Percentiles rank a stretch among this genome's conserved stretches.
Evolutionary conservation across 23 red algal genomes (phyloP).

Genomic region (Gracilaria vermiculophylla): DNA sequence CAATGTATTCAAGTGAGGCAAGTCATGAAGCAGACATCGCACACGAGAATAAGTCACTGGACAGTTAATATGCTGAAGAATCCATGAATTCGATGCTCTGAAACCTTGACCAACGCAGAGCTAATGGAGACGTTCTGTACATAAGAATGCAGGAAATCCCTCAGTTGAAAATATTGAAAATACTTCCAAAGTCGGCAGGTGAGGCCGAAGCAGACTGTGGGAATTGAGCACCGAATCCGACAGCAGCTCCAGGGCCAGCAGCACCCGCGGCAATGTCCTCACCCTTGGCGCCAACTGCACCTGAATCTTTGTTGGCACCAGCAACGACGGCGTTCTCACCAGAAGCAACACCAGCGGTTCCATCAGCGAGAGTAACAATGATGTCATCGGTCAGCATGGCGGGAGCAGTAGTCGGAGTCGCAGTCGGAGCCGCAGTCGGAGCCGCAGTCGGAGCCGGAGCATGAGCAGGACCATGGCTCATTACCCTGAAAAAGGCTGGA

Average conservation of each 20-base stretch:
- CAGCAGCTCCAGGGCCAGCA: slow-evolving; percentile 33
- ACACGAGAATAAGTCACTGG: too few species aligned
- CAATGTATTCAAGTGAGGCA: too few species aligned
- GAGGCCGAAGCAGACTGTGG: background rate
- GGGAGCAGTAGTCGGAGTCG: background rate
- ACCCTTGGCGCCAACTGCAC: slow-evolving; percentile 56
- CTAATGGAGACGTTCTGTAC: background rate
- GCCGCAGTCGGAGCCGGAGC: background rate
- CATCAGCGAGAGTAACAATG: slow-evolving; percentile 17
- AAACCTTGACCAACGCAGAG: background rate
- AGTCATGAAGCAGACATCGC: too few species aligned
- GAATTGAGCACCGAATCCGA: slow-evolving; percentile 31
- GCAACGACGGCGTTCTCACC: slow-evolving; percentile 57
- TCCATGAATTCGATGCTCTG: too few species aligned
- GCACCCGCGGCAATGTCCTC: slow-evolving; percentile 34
- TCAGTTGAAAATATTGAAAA: slow-evolving; percentile 65
- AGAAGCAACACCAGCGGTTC: slow-evolving; percentile 25
- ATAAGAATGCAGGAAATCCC: background rate
- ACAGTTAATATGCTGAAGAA: too few species aligned
- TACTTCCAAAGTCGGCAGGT: slow-evolving; percentile 9
- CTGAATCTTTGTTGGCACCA: slow-evolving; percentile 40
- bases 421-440: background rate
- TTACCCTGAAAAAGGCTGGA: background rate
- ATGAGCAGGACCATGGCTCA: background rate
- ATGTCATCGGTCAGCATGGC: slow-evolving; percentile 4